phyloP scores from a whole-genome alignment of 495 filamentous ascomycete genomes.

The Lentithecium fluviatile region DNA sequence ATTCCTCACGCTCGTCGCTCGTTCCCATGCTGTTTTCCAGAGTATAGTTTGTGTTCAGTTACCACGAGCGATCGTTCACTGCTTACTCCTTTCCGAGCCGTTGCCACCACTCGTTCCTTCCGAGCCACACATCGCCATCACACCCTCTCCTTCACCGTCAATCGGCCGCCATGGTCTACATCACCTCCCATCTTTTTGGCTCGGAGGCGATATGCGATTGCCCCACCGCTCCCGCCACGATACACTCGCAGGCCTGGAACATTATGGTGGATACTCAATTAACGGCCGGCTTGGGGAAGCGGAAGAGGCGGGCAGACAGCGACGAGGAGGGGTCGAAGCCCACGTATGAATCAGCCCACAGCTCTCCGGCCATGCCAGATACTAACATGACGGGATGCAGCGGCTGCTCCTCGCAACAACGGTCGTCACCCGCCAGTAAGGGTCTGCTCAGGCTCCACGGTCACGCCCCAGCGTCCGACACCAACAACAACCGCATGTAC shows the following conservation, averaged over 20 bases:
- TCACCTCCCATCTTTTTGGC: constrained; percentile 30
- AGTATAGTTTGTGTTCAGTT: not conserved
- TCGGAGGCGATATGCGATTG: not conserved
- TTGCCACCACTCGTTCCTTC: constrained; percentile 6
- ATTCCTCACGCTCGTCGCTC: not conserved
- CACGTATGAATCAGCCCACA: not conserved
- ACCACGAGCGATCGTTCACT: not conserved
- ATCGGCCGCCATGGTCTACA: constrained; percentile 20
- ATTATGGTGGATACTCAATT: constrained; percentile 13
- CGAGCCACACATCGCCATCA: not conserved
- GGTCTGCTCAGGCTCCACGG: not conserved
- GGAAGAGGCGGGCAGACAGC: constrained; percentile 22
- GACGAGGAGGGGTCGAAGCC: constrained; percentile 2
- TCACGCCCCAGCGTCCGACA: not conserved
- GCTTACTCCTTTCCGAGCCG: not conserved
- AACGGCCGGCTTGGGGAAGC: constrained; percentile 19
- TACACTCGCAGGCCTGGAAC: not conserved
- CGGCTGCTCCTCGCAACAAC: not conserved
- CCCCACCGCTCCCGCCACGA: not conserved
- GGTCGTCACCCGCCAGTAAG: not conserved
- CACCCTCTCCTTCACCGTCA: not conserved
- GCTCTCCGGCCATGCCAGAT: not conserved
- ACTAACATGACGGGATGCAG: not conserved
- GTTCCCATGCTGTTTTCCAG: not conserved
- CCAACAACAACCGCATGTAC: not conserved